Conservation (phyloP, 352 stramenopile species). For the Pythium chondricola region DNA sequence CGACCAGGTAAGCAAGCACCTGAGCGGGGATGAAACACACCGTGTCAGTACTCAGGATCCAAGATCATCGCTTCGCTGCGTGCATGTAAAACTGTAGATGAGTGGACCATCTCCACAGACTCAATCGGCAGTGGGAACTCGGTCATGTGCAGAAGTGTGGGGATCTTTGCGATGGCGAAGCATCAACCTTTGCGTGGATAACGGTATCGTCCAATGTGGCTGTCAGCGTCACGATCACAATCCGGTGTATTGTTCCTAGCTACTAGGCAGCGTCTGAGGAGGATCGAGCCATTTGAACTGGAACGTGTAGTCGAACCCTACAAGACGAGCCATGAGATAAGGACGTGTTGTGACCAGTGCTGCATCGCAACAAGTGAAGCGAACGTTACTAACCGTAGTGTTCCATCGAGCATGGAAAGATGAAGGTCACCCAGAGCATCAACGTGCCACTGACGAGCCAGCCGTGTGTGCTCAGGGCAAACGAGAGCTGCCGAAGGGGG, state of each 20-base stretch:
- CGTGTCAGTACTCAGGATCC: too few relatives aligned
- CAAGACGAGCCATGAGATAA: neutral
- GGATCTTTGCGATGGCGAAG: too few relatives aligned
- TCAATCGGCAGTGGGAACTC: too few relatives aligned
- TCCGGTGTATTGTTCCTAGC: neutral
- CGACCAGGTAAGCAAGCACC: too few relatives aligned
- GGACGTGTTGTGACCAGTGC: neutral
- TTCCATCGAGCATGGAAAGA: neutral
- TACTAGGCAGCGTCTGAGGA: too few relatives aligned
- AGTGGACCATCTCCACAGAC: too few relatives aligned
- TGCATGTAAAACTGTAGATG: too few relatives aligned
- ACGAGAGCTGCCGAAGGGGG: slow-evolving; percentile 18
- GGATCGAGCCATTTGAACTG: neutral
- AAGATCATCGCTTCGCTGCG: too few relatives aligned
- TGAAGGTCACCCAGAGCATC: slow-evolving; percentile 10
- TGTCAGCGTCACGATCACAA: neutral
- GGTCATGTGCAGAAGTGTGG: too few relatives aligned
- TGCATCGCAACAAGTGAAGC: neutral
- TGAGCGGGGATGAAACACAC: too few relatives aligned
- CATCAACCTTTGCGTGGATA: too few relatives aligned
- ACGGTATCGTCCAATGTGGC: neutral
- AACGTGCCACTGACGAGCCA: slow-evolving; percentile 12
- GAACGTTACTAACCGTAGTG: neutral
- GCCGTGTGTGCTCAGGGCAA: slow-evolving; percentile 22
- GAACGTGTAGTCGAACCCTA: slow-evolving; percentile 1